Evolutionary conservation across 176 grass and related monocot species (phyloP), one percentile per base, ranked within the genome.

Genomic region (Panicum miliaceum): DNA sequence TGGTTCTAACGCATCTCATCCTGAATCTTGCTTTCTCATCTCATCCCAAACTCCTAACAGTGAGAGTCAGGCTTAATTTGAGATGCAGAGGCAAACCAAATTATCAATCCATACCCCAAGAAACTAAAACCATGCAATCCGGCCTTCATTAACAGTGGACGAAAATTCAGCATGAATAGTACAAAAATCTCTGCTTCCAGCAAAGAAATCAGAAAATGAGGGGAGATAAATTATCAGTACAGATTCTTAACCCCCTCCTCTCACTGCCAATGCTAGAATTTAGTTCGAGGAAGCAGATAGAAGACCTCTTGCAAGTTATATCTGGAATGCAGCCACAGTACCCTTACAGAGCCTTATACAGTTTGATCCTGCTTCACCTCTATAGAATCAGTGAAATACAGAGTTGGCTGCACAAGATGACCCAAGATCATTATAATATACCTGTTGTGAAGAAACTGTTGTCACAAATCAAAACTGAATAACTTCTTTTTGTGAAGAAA

Each of bases 301-400:
- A 57, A 34, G 14, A 18, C 58, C 57, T 67, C 25, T 75, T 75
- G 36, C 77, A 73, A 81, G 35, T 53, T 64, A 29, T 37, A 73
- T 80, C 76, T 80, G 45, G 18, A 32, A 23, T 45, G 18, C n/a
- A 54, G 19, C 12, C 20, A 36, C 15, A 66, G 48, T 5, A 42
- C 56, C 0, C 34, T 94, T 77, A 97, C 70, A 71, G 88, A 94
- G 10, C 94, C 92, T 86, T 94, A 92, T 85, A 94, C 81, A 78
- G 81, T 81, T 87, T 94, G 94, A 63, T 97, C 94, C 71, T 94
- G 94, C 37, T 84, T 92, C 72, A 92, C 90, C 74, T 89, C 92
- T 83, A 94, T 92, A 84, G 94, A 92, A 71, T 97, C 94, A 56
- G 88, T 75, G 77, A 97, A 94, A 77, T 97, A 97, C 36, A 97